phyloP scores from a whole-genome alignment of 2,329 filamentous ascomycete genomes.

The Domatiomyces globalis region DNA sequence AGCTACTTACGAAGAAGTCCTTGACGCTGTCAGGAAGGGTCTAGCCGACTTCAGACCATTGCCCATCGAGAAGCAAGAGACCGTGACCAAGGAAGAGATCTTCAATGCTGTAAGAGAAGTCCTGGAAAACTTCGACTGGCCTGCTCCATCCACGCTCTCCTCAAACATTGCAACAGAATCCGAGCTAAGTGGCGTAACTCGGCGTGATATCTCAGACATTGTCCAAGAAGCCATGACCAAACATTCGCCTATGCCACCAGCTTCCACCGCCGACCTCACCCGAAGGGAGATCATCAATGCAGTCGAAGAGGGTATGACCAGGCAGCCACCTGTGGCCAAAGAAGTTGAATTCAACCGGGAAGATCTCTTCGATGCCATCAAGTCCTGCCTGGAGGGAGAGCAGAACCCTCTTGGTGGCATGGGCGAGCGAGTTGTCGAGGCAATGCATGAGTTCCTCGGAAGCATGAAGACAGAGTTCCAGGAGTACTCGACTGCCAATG shows the following conservation, averaged over 20 bases:
- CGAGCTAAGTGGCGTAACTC: conserved; percentile 28
- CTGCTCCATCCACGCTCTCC: conserved; percentile 36
- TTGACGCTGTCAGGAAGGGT: conserved; percentile 71
- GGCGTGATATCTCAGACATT: conserved; percentile 43
- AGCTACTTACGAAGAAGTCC: conserved; percentile 70
- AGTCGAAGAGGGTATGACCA: conserved; percentile 44
- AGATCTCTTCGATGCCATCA: conserved; percentile 45
- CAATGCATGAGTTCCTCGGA: conserved; percentile 45
- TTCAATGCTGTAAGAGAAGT: conserved; percentile 73
- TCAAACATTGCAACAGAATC: conserved; percentile 3
- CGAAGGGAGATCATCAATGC: conserved; percentile 43
- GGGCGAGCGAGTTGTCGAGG: conserved; percentile 45
- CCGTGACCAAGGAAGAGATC: conserved; percentile 66
- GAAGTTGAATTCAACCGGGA: conserved; percentile 47
- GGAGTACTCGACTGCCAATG: conserved; percentile 64
- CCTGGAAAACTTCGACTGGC: conserved; percentile 70
- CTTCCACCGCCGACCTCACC: conserved; percentile 33
- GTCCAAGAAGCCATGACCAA: conserved; percentile 29
- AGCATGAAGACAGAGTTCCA: conserved; percentile 55
- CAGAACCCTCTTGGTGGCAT: conserved; percentile 38
- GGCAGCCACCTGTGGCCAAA: conserved; percentile 31
- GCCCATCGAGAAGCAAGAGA: conserved; percentile 51
- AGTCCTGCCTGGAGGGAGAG: conserved; percentile 41
- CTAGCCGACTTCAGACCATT: conserved; percentile 69
- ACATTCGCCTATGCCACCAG: conserved; percentile 13